A percentile compares a stretch with the other conserved stretches of the same genome.
Conservation (phyloP, 345 rosid genomes). For the Linum trigynum region DNA sequence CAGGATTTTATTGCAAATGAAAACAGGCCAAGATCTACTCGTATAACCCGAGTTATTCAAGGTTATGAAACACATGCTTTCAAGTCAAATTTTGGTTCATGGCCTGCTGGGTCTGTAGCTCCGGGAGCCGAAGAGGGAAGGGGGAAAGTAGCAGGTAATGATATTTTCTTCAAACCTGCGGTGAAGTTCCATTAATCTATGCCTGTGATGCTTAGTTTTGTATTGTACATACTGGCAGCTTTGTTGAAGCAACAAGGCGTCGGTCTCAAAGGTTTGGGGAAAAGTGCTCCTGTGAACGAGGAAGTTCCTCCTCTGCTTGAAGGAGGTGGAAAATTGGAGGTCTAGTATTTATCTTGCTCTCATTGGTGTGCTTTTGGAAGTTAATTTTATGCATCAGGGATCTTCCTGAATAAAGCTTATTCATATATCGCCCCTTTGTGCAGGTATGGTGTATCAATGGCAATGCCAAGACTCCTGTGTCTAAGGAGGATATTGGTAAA, state of each 20-base stretch:
- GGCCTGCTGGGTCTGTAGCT: conserved; percentile 81
- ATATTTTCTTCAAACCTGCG: conserved; percentile 10
- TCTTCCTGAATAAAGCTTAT: background rate
- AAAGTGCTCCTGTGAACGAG: conserved; percentile 67
- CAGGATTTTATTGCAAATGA: conserved; percentile 75
- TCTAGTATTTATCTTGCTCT: conserved; percentile 23
- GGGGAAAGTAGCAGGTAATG: conserved; percentile 94
- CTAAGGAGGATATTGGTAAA: conserved; percentile 82
- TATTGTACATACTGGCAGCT: conserved; percentile 38
- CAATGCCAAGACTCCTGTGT: conserved; percentile 59
- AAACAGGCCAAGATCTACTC: conserved; percentile 79
- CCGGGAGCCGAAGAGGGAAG: conserved; percentile 92
- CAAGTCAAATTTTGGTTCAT: conserved; percentile 86
- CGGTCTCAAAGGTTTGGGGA: conserved; percentile 71
- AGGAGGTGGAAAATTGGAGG: conserved; percentile 97
- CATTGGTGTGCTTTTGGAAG: conserved; percentile 4
- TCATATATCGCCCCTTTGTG: conserved; percentile 9
- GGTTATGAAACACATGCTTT: conserved; percentile 89
- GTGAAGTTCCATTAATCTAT: conserved; percentile 7
- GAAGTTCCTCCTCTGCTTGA: conserved; percentile 94
- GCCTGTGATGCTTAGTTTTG: conserved; percentile 6
- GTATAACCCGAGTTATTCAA: conserved; percentile 72
- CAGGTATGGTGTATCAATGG: conserved; percentile 92
- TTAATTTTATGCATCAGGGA: conserved; percentile 8
- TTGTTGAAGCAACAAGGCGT: conserved; percentile 92